Base-by-base conservation (phyloP, 495 filamentous ascomycete species). In the Talaromyces borbonicus region DNA sequence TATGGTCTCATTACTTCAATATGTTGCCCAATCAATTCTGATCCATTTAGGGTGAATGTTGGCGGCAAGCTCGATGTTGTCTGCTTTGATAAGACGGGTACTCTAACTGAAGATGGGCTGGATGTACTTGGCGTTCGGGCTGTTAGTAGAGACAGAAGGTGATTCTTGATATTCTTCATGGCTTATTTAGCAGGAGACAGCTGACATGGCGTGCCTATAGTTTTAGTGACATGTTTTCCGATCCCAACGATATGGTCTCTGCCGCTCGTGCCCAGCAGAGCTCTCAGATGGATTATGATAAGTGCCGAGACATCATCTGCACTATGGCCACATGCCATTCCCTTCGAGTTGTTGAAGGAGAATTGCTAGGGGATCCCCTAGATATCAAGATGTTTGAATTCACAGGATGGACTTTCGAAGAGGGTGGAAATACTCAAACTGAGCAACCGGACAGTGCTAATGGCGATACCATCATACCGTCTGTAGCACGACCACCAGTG, bases 331-430 rank as follows among this genome's bases (percentile, higher is more conserved):
- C 92, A 7, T 99, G 93, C 47, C 93, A 99, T 58, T 93, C 90
- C 2, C 70, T 99, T 12, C 78, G 88, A 23, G 74, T 81, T 27
- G 80, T 97, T 12, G 90, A 99, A 49, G 81, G 75, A 33, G 87
- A 96, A 53, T 70, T 95, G 12, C 67, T 99, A 16, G 93, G 93
- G 5, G 93, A 99, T 62, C 93, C 93, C 24, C 72, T 99, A 11
- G 93, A 99, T 61, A 67, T 96, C 36, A 97, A 97, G 57, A 99
- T 99, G 93, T 99, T 99, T 57, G 81, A 95, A 54, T 99, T 95
- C 54, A 99, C 93, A 1, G 77, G 78, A 5, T 99, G 93, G 93
- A 76, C 79, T 1, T 99, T 83, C 52, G 81, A 95, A 58, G 92
- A 99, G 66, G 85, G 88, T 3, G 81, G 63, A 43, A 45, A 63